phyloP scores from a whole-genome alignment of 148 eudicot species.

The Pouteria glomerata region DNA sequence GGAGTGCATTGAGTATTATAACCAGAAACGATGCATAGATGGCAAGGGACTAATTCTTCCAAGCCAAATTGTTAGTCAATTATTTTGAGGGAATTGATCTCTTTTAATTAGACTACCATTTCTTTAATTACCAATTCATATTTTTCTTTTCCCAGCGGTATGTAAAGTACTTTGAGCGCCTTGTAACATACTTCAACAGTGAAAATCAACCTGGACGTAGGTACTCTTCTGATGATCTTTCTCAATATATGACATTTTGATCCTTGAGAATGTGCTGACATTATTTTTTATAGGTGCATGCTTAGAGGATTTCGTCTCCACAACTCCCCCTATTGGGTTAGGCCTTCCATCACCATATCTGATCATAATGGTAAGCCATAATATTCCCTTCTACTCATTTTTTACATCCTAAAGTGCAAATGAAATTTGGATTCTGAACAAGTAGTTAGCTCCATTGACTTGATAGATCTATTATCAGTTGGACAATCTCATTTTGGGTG shows the following conservation, averaged over 20 bases:
- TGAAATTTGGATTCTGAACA: background rate
- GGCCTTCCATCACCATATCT: slow-evolving; percentile 87
- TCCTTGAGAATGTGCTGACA: slow-evolving; percentile 18
- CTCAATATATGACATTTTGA: slow-evolving; percentile 10
- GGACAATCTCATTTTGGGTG: background rate
- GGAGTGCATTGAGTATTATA: slow-evolving; percentile 80
- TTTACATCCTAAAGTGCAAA: background rate
- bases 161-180: slow-evolving; percentile 83
- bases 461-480: background rate
- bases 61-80: slow-evolving; percentile 82
- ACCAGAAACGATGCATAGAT: slow-evolving; percentile 89
- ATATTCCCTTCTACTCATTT: background rate
- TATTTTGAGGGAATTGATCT: slow-evolving; percentile 4
- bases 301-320: slow-evolving; percentile 92
- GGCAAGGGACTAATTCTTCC: slow-evolving; percentile 87
- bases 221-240: slow-evolving; percentile 36
- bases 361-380: slow-evolving; percentile 62
- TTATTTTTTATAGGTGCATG: slow-evolving; percentile 71
- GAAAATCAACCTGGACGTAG: slow-evolving; percentile 71
- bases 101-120: background rate
- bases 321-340: slow-evolving; percentile 89
- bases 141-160: slow-evolving; percentile 51
- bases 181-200: slow-evolving; percentile 51
- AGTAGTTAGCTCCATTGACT: background rate
- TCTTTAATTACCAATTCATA: background rate